A percentile compares a stretch with the other conserved stretches of the same genome.
Evolutionary conservation across 177 flowering plant genomes (phyloP).

Genomic region (Vitis hybrid): DNA sequence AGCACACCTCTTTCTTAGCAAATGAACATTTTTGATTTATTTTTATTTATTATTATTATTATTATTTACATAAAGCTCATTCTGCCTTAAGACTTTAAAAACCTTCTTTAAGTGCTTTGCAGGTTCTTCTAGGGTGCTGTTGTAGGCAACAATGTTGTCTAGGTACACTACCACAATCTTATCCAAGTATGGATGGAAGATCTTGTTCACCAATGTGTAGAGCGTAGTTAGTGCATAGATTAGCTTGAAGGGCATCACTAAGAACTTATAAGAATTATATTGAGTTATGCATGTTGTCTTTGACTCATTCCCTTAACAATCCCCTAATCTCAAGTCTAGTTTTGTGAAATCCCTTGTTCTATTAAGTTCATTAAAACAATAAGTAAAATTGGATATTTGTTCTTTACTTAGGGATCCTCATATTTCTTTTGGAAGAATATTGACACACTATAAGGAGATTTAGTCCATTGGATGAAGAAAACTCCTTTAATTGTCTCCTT

Average conservation of each 20-base stretch:
- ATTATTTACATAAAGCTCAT: neutral
- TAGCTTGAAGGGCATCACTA: conserved; percentile 10
- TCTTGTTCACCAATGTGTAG: conserved; percentile 5
- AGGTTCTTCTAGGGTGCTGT: neutral
- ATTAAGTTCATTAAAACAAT: neutral
- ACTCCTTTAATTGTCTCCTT: conserved; percentile 1
- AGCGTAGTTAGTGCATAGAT: conserved; percentile 2
- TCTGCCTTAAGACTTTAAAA: neutral
- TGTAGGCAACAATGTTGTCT: conserved; percentile 1
- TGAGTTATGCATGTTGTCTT: too few relatives aligned
- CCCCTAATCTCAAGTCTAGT: neutral
- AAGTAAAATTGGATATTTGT: neutral
- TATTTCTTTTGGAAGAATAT: conserved; percentile 7
- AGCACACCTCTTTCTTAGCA: neutral
- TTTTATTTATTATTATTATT: too few relatives aligned
- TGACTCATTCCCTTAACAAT: neutral
- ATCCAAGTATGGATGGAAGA: conserved; percentile 1
- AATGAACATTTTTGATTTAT: neutral
- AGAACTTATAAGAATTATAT: conserved; percentile 3
- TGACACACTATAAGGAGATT: neutral
- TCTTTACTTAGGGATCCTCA: neutral
- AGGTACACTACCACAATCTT: conserved; percentile 2
- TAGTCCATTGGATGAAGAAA: neutral
- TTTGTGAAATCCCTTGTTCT: conserved; percentile 1
- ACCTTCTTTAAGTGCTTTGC: neutral